Evolutionary conservation across 2,329 filamentous ascomycete species (phyloP), one percentile per base, ranked within the genome.

Genomic region (Fusarium bactridioides): DNA sequence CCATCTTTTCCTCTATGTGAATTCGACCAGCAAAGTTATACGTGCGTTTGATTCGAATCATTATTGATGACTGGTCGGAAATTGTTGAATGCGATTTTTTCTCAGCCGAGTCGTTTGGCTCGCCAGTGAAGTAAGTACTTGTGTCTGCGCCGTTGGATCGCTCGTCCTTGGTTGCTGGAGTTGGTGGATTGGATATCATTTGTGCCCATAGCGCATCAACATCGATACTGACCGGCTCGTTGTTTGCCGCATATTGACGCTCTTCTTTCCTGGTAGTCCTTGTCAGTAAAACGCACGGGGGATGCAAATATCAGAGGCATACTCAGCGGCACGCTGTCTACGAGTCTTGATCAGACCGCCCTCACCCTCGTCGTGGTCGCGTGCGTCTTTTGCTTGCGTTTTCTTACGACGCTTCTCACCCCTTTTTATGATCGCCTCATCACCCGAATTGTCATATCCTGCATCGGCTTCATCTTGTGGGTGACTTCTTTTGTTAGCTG

Each of bases 1-100:
- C 90, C 16, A 91, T 82, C 78, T 93, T 93, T 78, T 93, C 90
- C 76, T 94, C 92, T 1, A 87, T 92, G 75, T 92, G 90, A 18
- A 91, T 86, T 76, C 92, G 89, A 35, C 92, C 92, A 40, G 92
- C 92, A 74, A 94, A 94, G 75, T 91, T 92, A 81, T 93, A 94
- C 19, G 89, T 91, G 35, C 91, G 89, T 75, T 90, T 92, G 69
- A 94, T 91, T 67, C 86, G 87, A 74, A 94, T 85, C 82, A 85
- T 85, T 10, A 82, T 79, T 5, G 81, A 72, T 10, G 79, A 53
- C 4, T 80, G 79, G n/a, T 72, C 74, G 56, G 63, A 27, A 27
- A 35, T 21, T 7, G 35, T 19, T 13, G 53, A 10, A 9, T 53
- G 45, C 18, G 37, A 10, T 15, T 19, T 9, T 38, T 68, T 47